Percentiles rank a stretch among this genome's conserved stretches.
These are phyloP conservation scores for Syzygium malaccense DNA, from an alignment of 441 rosid genomes.

Conservation along the genomic window DNA sequence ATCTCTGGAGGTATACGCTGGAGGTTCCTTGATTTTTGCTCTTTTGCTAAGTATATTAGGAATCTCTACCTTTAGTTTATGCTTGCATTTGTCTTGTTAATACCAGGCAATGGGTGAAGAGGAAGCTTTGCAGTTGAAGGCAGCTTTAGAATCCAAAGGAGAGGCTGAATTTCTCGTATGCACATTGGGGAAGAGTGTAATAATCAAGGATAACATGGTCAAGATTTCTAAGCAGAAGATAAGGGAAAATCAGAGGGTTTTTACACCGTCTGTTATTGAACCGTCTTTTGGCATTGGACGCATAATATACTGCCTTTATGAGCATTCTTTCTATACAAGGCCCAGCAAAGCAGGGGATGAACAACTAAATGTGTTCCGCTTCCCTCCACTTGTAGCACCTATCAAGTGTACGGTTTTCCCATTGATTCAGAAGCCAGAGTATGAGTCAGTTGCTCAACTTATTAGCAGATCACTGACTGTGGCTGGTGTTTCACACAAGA, in stretches of 20 bases:
- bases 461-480: constrained; percentile 53
- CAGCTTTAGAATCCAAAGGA: constrained; percentile 51
- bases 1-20: constrained; percentile 58
- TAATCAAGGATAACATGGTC: constrained; percentile 54
- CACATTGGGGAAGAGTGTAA: constrained; percentile 39
- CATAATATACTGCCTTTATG: constrained; percentile 63
- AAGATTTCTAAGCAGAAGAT: constrained; percentile 66
- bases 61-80: neutral
- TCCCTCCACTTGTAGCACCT: constrained; percentile 68
- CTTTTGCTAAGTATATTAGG: neutral
- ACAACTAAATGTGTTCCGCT: constrained; percentile 60
- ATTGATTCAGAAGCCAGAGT: constrained; percentile 55
- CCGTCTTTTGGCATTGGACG: constrained; percentile 72
- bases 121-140: constrained; percentile 62
- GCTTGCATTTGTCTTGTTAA: neutral
- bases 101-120: constrained; percentile 17
- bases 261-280: constrained; percentile 70
- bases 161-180: constrained; percentile 58
- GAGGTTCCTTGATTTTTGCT: neutral
- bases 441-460: constrained; percentile 51
- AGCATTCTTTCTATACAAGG: constrained; percentile 62
- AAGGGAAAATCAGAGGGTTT: constrained; percentile 65
- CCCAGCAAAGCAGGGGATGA: constrained; percentile 66
- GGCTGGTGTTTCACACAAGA: constrained; percentile 65
- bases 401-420: constrained; percentile 77